A percentile compares a stretch with the other conserved stretches of the same genome.
Conservation (phyloP, 164 flowering plant species). For the Litsea cubeba region DNA sequence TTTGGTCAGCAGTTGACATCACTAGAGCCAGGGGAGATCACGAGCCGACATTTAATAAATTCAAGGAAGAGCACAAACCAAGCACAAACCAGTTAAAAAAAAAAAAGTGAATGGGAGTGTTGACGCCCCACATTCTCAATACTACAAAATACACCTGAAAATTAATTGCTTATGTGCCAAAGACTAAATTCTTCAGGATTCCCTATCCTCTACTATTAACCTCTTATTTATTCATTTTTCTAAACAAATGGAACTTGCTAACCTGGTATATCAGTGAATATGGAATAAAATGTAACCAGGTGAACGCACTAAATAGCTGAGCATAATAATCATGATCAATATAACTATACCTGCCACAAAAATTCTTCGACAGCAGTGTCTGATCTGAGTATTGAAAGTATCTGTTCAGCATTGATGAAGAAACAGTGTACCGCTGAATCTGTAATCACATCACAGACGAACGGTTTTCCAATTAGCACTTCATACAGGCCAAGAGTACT, state of each 20-base stretch:
- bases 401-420: conserved; percentile 62
- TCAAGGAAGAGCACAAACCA: too few species aligned
- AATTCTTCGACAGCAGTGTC: conserved; percentile 74
- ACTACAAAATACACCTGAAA: too few species aligned
- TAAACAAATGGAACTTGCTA: not conserved
- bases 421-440: conserved; percentile 83
- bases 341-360: conserved; percentile 77
- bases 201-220: not conserved
- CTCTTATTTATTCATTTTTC: not conserved
- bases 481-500: conserved; percentile 88
- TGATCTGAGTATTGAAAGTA: conserved; percentile 49
- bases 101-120: too few species aligned
- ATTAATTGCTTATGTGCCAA: not conserved
- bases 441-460: conserved; percentile 61
- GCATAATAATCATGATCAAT: not conserved
- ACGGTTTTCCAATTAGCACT: conserved; percentile 68
- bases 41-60: too few species aligned
- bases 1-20: too few species aligned
- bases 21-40: too few species aligned
- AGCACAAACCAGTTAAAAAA: too few species aligned
- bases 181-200: not conserved
- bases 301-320: not conserved
- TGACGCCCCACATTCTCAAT: too few species aligned
- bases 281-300: not conserved
- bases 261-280: not conserved